These are phyloP conservation scores for Xylariaceae sp. DNA, from an alignment of 2,329 filamentous ascomycete genomes.

Conservation along the genomic window DNA sequence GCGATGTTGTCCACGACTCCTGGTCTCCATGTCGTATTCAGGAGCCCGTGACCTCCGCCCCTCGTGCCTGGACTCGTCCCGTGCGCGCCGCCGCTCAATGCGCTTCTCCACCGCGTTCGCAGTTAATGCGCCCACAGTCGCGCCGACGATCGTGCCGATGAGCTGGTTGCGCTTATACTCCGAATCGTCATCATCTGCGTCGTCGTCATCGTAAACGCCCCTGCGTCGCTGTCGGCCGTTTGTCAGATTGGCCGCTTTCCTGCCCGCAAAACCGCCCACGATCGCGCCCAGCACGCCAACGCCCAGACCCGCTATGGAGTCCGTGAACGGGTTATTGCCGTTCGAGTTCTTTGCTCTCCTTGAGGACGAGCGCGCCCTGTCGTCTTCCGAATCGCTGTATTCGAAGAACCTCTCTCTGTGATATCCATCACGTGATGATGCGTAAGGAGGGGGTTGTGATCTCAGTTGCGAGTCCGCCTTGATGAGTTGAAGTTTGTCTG, in stretches of 20 bases:
- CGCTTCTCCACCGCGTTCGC: conserved; percentile 39
- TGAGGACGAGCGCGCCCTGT: conserved; percentile 33
- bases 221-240: conserved; percentile 25
- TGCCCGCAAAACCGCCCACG: conserved; percentile 49
- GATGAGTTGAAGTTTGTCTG: conserved; percentile 24
- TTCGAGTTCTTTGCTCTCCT: conserved; percentile 39
- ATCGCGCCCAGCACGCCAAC: conserved; percentile 50
- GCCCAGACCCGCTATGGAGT: conserved; percentile 45
- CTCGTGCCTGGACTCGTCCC: conserved; percentile 25
- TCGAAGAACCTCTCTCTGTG: conserved; percentile 14
- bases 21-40: conserved; percentile 10
- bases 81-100: conserved; percentile 29
- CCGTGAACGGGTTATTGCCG: conserved; percentile 42
- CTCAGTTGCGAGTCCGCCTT: conserved; percentile 27
- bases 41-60: conserved; percentile 17
- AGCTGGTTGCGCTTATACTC: conserved; percentile 34
- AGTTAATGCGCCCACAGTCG: conserved; percentile 50
- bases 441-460: conserved; percentile 10
- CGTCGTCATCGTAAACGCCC: conserved; percentile 25
- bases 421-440: not conserved
- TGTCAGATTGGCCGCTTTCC: conserved; percentile 43
- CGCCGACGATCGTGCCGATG: conserved; percentile 49
- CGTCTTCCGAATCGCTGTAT: conserved; percentile 26
- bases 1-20: conserved; percentile 5
- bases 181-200: conserved; percentile 26